A percentile compares a stretch with the other conserved stretches of the same genome.
Conservation (phyloP, 176 grass and related monocot genomes). For the Raddia guianensis region DNA sequence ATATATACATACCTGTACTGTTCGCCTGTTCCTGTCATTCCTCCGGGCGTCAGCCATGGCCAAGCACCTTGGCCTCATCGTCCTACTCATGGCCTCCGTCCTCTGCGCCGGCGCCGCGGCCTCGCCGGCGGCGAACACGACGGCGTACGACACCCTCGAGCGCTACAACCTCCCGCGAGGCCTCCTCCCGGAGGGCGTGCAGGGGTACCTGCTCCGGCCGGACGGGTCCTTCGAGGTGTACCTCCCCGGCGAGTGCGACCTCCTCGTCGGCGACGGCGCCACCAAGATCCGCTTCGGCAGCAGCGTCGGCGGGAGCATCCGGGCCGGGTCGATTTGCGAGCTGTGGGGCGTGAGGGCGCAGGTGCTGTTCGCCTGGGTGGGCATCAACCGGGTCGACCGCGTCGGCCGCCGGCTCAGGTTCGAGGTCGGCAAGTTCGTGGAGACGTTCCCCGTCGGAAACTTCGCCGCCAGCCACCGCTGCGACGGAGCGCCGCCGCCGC, state of each 20-base stretch:
- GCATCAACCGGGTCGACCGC: conserved; percentile 4
- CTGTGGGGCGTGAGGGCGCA: conserved; percentile 51
- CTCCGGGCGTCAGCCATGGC: neutral
- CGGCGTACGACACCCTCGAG: conserved; percentile 52
- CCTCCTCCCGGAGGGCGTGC: conserved; percentile 56
- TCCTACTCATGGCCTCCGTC: neutral
- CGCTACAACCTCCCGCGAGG: conserved; percentile 46
- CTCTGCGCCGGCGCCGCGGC: conserved; percentile 1
- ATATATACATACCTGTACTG: too few species aligned
- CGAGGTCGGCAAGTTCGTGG: conserved; percentile 37
- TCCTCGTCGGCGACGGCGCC: neutral
- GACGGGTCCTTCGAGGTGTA: conserved; percentile 61
- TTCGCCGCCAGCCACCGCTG: conserved; percentile 49
- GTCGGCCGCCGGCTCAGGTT: conserved; percentile 30
- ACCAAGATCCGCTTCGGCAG: conserved; percentile 22
- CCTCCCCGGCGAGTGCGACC: conserved; percentile 40
- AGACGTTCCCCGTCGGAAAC: conserved; percentile 41
- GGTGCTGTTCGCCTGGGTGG: conserved; percentile 41
- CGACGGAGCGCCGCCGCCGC: neutral
- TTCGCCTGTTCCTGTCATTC: too few species aligned
- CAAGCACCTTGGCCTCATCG: neutral
- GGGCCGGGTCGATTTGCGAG: neutral
- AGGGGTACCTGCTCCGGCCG: conserved; percentile 25
- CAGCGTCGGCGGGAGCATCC: conserved; percentile 38
- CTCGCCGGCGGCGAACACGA: neutral